Evolutionary conservation across 305 asterid species (phyloP).

Genomic region (Fraxinus dipetala): DNA sequence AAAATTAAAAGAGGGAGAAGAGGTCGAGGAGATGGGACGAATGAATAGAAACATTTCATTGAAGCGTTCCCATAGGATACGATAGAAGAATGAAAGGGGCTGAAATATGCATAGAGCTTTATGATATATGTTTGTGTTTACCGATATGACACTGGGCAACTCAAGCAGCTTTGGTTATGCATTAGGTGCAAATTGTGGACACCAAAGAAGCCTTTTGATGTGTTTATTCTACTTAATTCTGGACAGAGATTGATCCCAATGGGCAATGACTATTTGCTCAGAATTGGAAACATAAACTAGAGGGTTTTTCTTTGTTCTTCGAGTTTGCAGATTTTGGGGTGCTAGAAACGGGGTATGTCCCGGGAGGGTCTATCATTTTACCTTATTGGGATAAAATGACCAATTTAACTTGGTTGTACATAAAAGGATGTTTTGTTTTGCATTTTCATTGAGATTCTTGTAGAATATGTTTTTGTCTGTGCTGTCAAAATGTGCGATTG

Average conservation of each 20-base stretch:
- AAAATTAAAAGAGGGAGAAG: slow-evolving; percentile 32
- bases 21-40: not conserved
- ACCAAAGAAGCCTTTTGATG: not conserved
- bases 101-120: not conserved
- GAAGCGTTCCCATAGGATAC: not conserved
- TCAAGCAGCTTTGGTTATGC: not conserved
- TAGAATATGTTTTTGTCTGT: not conserved
- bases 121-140: not conserved
- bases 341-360: not conserved
- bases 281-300: not conserved
- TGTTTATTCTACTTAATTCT: not conserved
- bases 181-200: not conserved
- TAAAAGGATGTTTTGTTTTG: not conserved
- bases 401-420: not conserved
- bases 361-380: not conserved
- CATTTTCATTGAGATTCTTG: not conserved
- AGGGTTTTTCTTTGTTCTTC: not conserved
- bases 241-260: not conserved
- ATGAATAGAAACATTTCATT: not conserved
- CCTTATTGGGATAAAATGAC: not conserved
- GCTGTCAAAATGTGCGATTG: not conserved
- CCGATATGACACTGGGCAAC: not conserved
- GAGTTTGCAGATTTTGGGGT: not conserved
- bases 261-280: not conserved
- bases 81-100: slow-evolving; percentile 16